Evolutionary conservation across 768 basidiomycete genomes (phyloP).

Genomic region (Pleurotus pulmonarius): DNA sequence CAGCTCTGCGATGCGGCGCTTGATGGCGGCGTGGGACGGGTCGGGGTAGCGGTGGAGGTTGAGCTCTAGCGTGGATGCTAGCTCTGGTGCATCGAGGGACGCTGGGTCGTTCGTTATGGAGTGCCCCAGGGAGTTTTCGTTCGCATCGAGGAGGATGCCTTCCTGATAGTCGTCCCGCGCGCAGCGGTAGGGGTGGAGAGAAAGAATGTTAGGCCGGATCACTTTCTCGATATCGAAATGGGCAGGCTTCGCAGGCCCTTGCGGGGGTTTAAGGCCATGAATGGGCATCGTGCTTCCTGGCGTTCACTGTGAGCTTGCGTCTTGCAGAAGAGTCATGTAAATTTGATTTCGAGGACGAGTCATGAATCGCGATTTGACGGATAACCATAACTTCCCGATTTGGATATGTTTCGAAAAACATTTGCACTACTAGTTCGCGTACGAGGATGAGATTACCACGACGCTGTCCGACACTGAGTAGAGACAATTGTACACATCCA

Average conservation of each 20-base stretch:
- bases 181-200: slow-evolving; percentile 90
- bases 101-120: slow-evolving; percentile 49
- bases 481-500: too few species aligned
- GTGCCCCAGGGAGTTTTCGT: slow-evolving; percentile 94
- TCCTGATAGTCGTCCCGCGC: slow-evolving; percentile 93
- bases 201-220: slow-evolving; percentile 91
- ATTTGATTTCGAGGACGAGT: background rate
- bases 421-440: too few species aligned
- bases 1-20: slow-evolving; percentile 67
- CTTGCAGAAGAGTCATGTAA: background rate
- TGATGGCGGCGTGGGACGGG: slow-evolving; percentile 80
- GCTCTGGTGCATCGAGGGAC: slow-evolving; percentile 26
- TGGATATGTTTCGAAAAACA: background rate
- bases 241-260: slow-evolving; percentile 47
- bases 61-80: slow-evolving; percentile 37
- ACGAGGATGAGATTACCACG: too few species aligned
- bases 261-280: slow-evolving; percentile 50
- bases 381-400: background rate
- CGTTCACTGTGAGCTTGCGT: background rate
- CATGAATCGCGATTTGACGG: background rate
- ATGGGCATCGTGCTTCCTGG: slow-evolving; percentile 46
- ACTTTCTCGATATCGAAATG: slow-evolving; percentile 85
- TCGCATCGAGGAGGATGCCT: slow-evolving; percentile 93
- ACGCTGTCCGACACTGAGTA: too few species aligned
- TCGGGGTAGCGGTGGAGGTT: slow-evolving; percentile 91